These are phyloP conservation scores for Panus rudis DNA, from an alignment of 768 basidiomycete genomes.

Conservation along the genomic window DNA sequence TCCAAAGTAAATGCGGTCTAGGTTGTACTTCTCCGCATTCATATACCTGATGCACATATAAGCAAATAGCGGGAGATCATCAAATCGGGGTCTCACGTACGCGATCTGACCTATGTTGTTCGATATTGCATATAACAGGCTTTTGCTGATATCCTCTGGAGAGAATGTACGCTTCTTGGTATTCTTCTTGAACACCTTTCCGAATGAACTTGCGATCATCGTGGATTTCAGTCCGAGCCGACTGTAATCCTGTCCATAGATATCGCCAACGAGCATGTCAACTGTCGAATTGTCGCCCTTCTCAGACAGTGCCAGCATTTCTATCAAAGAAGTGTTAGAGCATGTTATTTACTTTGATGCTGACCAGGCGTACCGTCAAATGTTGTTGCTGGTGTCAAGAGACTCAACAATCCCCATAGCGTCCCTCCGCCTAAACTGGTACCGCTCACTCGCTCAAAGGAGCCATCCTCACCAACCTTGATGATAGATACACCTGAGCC, in stretches of 20 bases:
- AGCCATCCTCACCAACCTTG: conserved; percentile 93
- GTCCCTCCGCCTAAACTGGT: conserved; percentile 97
- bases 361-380: conserved; percentile 92
- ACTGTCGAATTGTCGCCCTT: conserved; percentile 88
- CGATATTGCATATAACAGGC: conserved; percentile 90
- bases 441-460: conserved; percentile 93
- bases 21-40: conserved; percentile 98
- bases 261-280: conserved; percentile 99
- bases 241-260: conserved; percentile 96
- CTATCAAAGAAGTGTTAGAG: conserved; percentile 35
- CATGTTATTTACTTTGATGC: not conserved
- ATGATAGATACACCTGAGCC: conserved; percentile 97
- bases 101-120: conserved; percentile 99
- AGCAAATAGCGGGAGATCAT: conserved; percentile 2
- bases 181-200: conserved; percentile 94
- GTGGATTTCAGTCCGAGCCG: conserved; percentile 95
- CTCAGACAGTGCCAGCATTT: conserved; percentile 95
- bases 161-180: conserved; percentile 72
- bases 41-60: conserved; percentile 65
- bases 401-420: conserved; percentile 89
- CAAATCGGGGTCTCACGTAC: conserved; percentile 45
- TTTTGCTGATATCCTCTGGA: conserved; percentile 91
- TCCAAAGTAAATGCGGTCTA: conserved; percentile 97
- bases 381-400: conserved; percentile 89
- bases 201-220: conserved; percentile 96